These are phyloP conservation scores for Candida sp. DNA, from an alignment of 1,139 yeast genomes.

Conservation along the genomic window DNA sequence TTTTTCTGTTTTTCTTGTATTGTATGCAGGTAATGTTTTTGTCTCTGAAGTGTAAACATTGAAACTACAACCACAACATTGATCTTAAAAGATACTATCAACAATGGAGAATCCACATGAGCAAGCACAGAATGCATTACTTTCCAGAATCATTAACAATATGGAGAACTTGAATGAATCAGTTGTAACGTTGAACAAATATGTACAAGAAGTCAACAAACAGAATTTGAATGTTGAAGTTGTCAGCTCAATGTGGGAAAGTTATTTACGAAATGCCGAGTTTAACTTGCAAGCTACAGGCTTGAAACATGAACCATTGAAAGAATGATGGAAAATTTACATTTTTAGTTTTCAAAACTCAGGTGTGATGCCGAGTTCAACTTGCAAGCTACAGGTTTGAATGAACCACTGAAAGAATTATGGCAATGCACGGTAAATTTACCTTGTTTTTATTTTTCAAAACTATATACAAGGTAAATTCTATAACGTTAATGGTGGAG, in stretches of 20 bases:
- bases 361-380: slow-evolving; percentile 55
- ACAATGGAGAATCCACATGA: slow-evolving; percentile 88
- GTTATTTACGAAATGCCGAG: slow-evolving; percentile 67
- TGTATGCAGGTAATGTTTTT: no score
- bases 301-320: slow-evolving; percentile 53
- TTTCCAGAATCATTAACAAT: slow-evolving; percentile 73
- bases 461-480: no score
- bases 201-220: slow-evolving; percentile 59
- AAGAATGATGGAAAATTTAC: neutral
- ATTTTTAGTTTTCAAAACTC: neutral
- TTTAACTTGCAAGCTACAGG: slow-evolving; percentile 74
- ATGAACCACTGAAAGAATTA: slow-evolving; percentile 40
- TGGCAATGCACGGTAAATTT: neutral
- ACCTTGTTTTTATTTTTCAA: no score
- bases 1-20: no score
- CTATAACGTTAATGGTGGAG: no score
- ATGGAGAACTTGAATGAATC: slow-evolving; percentile 75
- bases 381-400: slow-evolving; percentile 66
- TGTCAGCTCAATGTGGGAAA: slow-evolving; percentile 80
- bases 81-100: neutral
- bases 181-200: slow-evolving; percentile 58
- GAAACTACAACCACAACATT: neutral
- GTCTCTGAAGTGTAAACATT: neutral
- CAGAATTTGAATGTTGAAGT: slow-evolving; percentile 71
- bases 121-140: slow-evolving; percentile 74